Evolutionary conservation across 2,329 filamentous ascomycete genomes (phyloP).

Genomic region (Paecilomyces niveus): DNA sequence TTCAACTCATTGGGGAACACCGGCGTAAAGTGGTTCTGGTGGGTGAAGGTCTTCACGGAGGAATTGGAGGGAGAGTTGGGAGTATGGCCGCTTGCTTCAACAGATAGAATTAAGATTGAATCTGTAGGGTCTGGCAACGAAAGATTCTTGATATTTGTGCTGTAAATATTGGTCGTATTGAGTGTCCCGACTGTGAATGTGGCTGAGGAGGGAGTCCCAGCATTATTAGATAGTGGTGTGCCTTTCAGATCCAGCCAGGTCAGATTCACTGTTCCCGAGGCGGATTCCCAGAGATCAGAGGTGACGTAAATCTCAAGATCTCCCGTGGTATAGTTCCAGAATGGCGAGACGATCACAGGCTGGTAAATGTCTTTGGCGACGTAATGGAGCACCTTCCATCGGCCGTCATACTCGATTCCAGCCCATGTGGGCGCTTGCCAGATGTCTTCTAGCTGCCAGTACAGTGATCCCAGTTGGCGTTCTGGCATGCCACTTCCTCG

Average conservation of each 20-base stretch:
- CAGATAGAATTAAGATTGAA: constrained; percentile 38
- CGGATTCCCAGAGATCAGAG: constrained; percentile 50
- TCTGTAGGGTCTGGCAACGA: constrained; percentile 26
- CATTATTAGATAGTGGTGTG: constrained; percentile 29
- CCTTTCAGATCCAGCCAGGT: constrained; percentile 49
- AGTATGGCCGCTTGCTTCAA: constrained; percentile 39
- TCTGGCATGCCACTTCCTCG: constrained; percentile 51
- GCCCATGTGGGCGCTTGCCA: constrained; percentile 61
- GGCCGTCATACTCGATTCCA: constrained; percentile 54
- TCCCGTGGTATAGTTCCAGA: constrained; percentile 46
- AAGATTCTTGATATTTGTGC: constrained; percentile 30
- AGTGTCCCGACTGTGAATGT: constrained; percentile 43
- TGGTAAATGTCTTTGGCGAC: constrained; percentile 52
- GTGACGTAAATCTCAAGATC: constrained; percentile 49
- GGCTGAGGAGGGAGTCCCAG: constrained; percentile 24
- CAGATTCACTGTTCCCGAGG: constrained; percentile 40
- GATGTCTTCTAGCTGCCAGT: constrained; percentile 61
- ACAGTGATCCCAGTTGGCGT: constrained; percentile 53
- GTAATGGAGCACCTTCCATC: constrained; percentile 58
- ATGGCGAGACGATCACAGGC: constrained; percentile 52
- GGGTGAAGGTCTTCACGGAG: constrained; percentile 33
- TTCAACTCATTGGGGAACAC: constrained; percentile 39
- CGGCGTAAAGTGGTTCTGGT: constrained; percentile 46
- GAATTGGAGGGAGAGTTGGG: constrained; percentile 37
- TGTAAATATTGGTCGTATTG: constrained; percentile 45